Evolutionary conservation across 371 early-diverging fungal genomes (phyloP).

Genomic region (Dichotomocladium elegans): DNA sequence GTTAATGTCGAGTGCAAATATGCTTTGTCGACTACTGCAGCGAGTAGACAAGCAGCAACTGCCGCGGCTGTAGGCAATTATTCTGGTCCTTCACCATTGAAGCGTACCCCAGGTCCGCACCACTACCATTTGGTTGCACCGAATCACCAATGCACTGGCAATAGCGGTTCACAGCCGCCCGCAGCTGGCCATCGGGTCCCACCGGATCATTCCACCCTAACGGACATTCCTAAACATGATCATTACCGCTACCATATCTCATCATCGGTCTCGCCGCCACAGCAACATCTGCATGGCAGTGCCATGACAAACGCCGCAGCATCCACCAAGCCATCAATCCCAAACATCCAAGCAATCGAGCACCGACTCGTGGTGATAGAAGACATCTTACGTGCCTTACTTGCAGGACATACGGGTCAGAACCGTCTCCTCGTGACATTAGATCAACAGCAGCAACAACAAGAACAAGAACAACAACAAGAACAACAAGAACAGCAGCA

Average conservation of each 20-base stretch:
- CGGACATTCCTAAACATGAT: no score
- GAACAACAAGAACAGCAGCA: background rate
- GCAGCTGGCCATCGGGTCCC: no score
- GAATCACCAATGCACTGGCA: no score
- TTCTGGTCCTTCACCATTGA: no score
- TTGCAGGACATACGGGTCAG: conserved; percentile 2
- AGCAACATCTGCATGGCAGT: no score
- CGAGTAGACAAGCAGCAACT: no score
- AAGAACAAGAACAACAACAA: background rate
- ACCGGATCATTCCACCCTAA: no score
- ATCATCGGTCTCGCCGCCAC: background rate
- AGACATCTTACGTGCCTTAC: conserved; percentile 27
- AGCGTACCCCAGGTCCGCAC: no score
- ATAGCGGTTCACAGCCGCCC: no score
- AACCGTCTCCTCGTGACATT: background rate
- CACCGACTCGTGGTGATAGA: conserved; percentile 32
- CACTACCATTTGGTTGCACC: no score
- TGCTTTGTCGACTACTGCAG: conserved; percentile 3
- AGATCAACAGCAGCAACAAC: background rate
- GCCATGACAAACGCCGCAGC: no score
- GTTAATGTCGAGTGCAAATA: conserved; percentile 33
- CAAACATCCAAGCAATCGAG: conserved; percentile 30
- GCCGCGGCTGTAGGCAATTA: no score
- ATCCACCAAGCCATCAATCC: background rate
- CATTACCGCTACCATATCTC: background rate